Conservation (phyloP, 2,329 filamentous ascomycete genomes). For the Ophiostoma pallidulum region DNA sequence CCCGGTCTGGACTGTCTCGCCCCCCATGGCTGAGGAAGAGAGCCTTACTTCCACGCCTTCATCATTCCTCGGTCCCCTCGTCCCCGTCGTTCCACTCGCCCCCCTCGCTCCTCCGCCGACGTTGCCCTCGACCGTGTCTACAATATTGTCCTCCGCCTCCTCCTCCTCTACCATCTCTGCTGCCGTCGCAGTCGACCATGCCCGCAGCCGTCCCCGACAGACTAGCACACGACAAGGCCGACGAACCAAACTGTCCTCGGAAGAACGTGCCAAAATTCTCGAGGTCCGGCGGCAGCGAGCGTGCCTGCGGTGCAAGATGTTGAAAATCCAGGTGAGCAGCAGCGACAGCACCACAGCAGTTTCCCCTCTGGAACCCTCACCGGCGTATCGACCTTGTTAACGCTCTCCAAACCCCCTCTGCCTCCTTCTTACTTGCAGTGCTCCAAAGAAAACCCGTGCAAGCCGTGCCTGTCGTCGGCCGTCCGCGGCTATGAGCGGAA, state of each 20-base stretch:
- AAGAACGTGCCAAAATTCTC: slow-evolving; percentile 19
- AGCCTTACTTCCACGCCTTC: background rate
- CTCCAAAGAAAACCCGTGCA: slow-evolving; percentile 21
- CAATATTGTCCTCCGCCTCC: too few relatives aligned
- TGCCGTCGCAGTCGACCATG: background rate
- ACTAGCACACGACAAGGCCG: slow-evolving; percentile 6
- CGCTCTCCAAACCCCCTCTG: too few relatives aligned
- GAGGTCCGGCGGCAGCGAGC: slow-evolving; percentile 22
- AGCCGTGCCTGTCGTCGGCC: slow-evolving; percentile 22
- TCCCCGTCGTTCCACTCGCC: too few relatives aligned
- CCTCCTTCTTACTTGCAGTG: slow-evolving; percentile 9
- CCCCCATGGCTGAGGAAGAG: background rate
- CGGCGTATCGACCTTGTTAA: too few relatives aligned
- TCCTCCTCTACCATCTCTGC: background rate
- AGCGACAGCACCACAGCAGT: too few relatives aligned
- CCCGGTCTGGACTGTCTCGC: background rate
- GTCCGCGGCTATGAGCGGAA: slow-evolving; percentile 21
- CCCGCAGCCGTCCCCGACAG: background rate
- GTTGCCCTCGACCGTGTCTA: too few relatives aligned
- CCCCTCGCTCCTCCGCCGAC: too few relatives aligned
- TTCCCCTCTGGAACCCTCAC: too few relatives aligned
- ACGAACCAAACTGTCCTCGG: slow-evolving; percentile 17
- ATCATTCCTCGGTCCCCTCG: background rate
- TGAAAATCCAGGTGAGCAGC: slow-evolving; percentile 22
- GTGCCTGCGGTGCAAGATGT: slow-evolving; percentile 22